Evolutionary conservation across 2,329 filamentous ascomycete species (phyloP), one percentile per base, ranked within the genome.

Genomic region (Aspergillus bombycis): DNA sequence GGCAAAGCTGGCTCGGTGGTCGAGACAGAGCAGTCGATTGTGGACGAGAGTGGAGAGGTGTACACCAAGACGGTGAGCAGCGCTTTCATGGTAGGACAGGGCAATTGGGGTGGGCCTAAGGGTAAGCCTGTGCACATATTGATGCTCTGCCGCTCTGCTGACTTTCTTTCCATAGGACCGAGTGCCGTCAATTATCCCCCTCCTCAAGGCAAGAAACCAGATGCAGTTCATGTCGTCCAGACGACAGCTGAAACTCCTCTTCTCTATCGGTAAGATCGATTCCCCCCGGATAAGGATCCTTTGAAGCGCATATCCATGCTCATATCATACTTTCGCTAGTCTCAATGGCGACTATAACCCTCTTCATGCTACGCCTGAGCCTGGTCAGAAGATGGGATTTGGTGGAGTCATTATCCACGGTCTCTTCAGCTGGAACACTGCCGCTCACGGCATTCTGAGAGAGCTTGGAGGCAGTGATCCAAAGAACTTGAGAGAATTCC

Each of bases 341-440:
- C 85, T 97, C 57, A 97, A 96, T 72, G 93, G 93, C 68, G 94
- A 97, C 81, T 97, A 97, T 81, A 97, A 97, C 82, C 94, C 93
- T 32, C 88, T 97, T 41, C 93, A 97, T 76, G 93, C 92, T 8
- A 91, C 91, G 21, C 93, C 93, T 14, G 91, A 93, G 79, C 92
- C 93, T 0, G 93, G 93, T 65, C 81, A 87, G 79, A 90, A 93
- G 81, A 96, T 97, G 92, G 93, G 94, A 64, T 97, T 96, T 70
- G 92, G 92, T 32, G 93, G 93, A 38, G 84, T 88, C 70, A 97
- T 97, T 78, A 91, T 96, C 77, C 93, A 97, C 80, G 94, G 94
- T 23, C 83, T 97, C 53, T 96, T 89, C 81, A 92, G 88, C 70
- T 97, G 91, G 89, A 97, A 97, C 81, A 87, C 86, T 62, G 86